Percentiles rank a stretch among this genome's conserved stretches.
These are phyloP conservation scores for Crithidia acanthocephali DNA, from an alignment of 208 protist genomes.

Conservation along the genomic window DNA sequence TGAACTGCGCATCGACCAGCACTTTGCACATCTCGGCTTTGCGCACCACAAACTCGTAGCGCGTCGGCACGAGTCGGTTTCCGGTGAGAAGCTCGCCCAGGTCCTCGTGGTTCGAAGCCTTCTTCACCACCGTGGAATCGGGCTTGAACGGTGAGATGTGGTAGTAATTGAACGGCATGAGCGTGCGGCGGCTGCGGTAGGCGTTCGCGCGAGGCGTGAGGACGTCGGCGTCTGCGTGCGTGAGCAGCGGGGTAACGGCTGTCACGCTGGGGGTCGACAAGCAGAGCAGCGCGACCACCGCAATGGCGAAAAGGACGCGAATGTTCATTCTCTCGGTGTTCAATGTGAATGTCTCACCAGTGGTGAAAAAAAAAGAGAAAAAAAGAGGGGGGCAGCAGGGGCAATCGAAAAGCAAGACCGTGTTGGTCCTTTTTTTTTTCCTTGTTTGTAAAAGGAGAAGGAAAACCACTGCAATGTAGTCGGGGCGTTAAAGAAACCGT, in stretches of 20 bases:
- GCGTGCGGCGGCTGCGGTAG: constrained; percentile 82
- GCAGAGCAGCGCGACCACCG: constrained; percentile 23
- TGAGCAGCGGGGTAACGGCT: not conserved
- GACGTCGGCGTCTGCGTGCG: constrained; percentile 7
- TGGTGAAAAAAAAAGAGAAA: not conserved
- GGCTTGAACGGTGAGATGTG: constrained; percentile 89
- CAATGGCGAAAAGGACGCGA: not conserved
- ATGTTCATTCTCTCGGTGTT: not conserved
- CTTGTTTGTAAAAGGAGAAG: not conserved
- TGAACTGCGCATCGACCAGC: constrained; percentile 43
- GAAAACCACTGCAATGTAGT: not conserved
- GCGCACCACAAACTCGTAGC: constrained; percentile 66
- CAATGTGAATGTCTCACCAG: not conserved
- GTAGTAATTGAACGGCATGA: constrained; percentile 96
- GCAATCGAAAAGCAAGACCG: not conserved
- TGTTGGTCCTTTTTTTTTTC: no score
- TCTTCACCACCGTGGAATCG: constrained; percentile 24
- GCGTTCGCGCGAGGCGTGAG: constrained; percentile 84
- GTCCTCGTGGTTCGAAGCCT: constrained; percentile 70
- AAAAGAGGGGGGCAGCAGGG: not conserved
- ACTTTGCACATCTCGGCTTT: constrained; percentile 40
- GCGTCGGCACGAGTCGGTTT: constrained; percentile 93
- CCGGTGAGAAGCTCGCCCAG: constrained; percentile 95
- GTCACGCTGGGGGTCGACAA: not conserved
- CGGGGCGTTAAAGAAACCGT: no score